Evolutionary conservation across 2,329 filamentous ascomycete genomes (phyloP).

Genomic region (Cyphellophora attinorum): DNA sequence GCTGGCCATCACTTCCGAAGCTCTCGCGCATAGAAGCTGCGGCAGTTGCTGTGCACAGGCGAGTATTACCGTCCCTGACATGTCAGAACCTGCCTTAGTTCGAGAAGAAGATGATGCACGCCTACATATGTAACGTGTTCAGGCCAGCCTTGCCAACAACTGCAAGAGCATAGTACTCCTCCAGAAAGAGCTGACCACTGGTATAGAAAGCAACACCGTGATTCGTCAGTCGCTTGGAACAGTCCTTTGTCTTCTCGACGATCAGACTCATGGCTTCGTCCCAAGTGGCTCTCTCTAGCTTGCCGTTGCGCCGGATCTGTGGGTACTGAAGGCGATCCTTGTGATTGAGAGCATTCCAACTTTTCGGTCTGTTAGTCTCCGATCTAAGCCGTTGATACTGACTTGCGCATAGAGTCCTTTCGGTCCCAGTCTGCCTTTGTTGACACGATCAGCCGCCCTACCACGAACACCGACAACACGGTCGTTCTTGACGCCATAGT

Average conservation of each 20-base stretch:
- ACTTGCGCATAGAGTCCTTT: too few species aligned
- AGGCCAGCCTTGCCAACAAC: conserved; percentile 29
- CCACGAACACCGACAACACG: too few species aligned
- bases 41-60: conserved; percentile 30
- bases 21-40: too few species aligned
- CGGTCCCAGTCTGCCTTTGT: too few species aligned
- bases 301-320: conserved; percentile 25
- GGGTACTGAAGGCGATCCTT: conserved; percentile 25
- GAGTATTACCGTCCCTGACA: conserved; percentile 29
- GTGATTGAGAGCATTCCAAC: conserved; percentile 22
- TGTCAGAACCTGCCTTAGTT: neutral
- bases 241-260: conserved; percentile 22
- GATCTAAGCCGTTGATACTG: too few species aligned
- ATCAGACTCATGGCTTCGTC: conserved; percentile 30
- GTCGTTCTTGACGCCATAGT: too few species aligned
- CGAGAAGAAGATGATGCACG: neutral
- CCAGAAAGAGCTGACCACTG: conserved; percentile 28
- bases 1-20: too few species aligned
- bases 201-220: conserved; percentile 32
- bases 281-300: conserved; percentile 26
- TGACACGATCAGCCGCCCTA: too few species aligned
- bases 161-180: conserved; percentile 31
- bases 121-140: conserved; percentile 28
- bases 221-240: conserved; percentile 23
- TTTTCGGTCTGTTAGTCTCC: too few species aligned